A percentile compares a stretch with the other conserved stretches of the same genome.
These are phyloP conservation scores for slime mould (Dictyostelium discoideum) DNA, from an alignment of 78 protist genomes.

Conservation along the genomic window DNA sequence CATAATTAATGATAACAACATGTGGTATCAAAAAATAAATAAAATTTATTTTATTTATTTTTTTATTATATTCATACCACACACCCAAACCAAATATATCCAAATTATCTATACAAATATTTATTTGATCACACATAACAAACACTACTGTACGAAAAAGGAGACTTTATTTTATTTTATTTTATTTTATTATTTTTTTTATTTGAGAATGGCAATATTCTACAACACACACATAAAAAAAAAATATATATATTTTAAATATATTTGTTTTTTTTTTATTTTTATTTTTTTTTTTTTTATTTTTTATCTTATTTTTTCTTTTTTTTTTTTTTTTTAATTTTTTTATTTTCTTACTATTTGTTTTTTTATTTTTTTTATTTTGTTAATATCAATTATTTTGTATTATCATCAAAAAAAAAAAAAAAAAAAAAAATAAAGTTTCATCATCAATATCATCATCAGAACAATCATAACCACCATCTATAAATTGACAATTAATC, in stretches of 20 bases:
- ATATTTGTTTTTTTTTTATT: too few species aligned
- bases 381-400: too few species aligned
- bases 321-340: too few species aligned
- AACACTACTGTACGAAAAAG: background rate
- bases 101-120: background rate
- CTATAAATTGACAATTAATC: background rate
- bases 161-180: background rate
- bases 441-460: background rate
- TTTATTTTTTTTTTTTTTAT: too few species aligned
- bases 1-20: background rate
- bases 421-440: background rate
- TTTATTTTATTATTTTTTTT: too few species aligned
- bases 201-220: background rate
- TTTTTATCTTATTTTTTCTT: too few species aligned
- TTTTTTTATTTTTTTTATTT: too few species aligned
- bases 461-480: background rate
- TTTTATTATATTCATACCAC: background rate
- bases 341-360: too few species aligned
- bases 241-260: too few species aligned
- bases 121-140: background rate
- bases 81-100: background rate
- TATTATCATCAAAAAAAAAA: too few species aligned
- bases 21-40: background rate
- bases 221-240: background rate
- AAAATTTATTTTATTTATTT: too few species aligned